Conservation (phyloP, 352 stramenopile genomes). For the Globisporangium sylvaticum region DNA sequence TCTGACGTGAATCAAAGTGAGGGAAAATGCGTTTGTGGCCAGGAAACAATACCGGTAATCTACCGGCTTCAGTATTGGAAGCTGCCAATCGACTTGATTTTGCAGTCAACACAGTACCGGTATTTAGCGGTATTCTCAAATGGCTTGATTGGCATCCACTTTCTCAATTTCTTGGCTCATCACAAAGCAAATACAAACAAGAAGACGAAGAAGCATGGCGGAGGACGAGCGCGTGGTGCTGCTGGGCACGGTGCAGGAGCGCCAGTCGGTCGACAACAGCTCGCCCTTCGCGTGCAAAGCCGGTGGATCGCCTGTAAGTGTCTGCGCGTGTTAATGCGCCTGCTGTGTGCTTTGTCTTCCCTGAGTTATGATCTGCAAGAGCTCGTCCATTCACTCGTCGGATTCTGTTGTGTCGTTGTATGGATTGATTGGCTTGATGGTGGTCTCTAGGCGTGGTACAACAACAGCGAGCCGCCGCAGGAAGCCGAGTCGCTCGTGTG, state of each 20-base stretch:
- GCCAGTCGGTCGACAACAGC: conserved; percentile 53
- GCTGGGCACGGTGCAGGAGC: conserved; percentile 66
- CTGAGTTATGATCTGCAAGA: neutral
- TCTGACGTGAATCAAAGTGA: conserved; percentile 15
- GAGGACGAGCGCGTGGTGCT: conserved; percentile 58
- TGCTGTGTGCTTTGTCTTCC: conserved; percentile 6
- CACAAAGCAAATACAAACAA: no score
- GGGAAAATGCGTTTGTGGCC: conserved; percentile 1
- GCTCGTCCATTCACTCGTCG: neutral
- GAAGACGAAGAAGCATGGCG: conserved; percentile 7
- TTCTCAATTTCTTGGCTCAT: no score
- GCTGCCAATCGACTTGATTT: no score
- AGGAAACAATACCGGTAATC: neutral
- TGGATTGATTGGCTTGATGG: neutral
- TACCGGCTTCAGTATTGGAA: neutral
- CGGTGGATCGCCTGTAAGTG: conserved; percentile 61
- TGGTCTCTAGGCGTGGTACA: conserved; percentile 49
- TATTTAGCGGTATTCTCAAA: no score
- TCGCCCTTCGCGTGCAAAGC: conserved; percentile 78
- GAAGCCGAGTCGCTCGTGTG: conserved; percentile 44
- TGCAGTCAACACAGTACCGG: no score
- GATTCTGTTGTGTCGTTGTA: neutral
- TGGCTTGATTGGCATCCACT: neutral
- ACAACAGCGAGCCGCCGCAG: conserved; percentile 23
- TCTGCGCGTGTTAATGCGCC: neutral